phyloP scores from a whole-genome alignment of 225 moss, liverwort and hornwort genomes.

The Marchantia polymorpha region DNA sequence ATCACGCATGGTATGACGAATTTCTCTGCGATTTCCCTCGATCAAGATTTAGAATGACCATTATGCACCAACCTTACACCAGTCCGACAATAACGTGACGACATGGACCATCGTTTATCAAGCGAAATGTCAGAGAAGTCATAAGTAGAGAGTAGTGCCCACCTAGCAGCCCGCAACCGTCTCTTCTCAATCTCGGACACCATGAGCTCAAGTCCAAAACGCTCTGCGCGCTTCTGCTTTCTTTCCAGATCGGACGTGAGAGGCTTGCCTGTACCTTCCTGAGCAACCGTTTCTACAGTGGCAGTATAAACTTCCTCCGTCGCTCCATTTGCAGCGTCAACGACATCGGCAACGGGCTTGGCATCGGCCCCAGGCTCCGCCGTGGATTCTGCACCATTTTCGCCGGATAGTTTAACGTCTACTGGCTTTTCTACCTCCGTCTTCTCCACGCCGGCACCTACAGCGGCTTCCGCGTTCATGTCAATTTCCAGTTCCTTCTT shows the following conservation, averaged over 20 bases:
- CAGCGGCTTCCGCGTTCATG: slow-evolving; percentile 32
- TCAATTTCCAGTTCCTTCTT: slow-evolving; percentile 36
- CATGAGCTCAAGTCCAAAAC: slow-evolving; percentile 83
- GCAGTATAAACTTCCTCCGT: slow-evolving; percentile 25
- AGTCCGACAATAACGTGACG: no score
- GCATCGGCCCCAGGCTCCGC: slow-evolving; percentile 21
- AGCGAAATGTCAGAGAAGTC: background rate
- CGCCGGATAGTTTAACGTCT: slow-evolving; percentile 18
- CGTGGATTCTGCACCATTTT: background rate
- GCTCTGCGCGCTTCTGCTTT: slow-evolving; percentile 82
- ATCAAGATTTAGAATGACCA: no score
- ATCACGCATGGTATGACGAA: no score
- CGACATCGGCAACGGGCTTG: slow-evolving; percentile 1
- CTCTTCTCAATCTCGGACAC: slow-evolving; percentile 87
- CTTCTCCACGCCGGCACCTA: slow-evolving; percentile 44
- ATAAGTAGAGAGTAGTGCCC: background rate
- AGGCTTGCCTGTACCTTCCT: slow-evolving; percentile 29
- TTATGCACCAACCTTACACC: no score
- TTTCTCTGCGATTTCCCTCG: no score
- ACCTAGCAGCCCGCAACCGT: slow-evolving; percentile 83
- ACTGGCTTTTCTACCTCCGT: slow-evolving; percentile 6
- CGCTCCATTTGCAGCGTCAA: background rate
- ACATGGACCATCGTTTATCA: background rate
- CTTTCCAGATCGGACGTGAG: slow-evolving; percentile 73
- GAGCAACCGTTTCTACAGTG: slow-evolving; percentile 22